phyloP scores from a whole-genome alignment of 257 asterid genomes.

The Catharanthus roseus region DNA sequence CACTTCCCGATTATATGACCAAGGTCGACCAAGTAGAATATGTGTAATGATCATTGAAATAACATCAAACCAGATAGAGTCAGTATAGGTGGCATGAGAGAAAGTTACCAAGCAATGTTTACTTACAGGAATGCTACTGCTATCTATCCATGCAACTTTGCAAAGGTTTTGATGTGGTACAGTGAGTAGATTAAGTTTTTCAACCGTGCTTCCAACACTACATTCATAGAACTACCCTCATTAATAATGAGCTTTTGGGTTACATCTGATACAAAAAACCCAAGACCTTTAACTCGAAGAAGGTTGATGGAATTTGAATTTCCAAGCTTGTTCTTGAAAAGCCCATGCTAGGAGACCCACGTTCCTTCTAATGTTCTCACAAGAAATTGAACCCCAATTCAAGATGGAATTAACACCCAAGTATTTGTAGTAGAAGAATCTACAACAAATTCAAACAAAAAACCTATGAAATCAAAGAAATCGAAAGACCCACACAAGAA shows the following conservation, averaged over 20 bases:
- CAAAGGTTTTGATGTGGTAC: not conserved
- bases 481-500: too few species aligned
- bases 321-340: too few species aligned
- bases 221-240: not conserved
- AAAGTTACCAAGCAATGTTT: not conserved
- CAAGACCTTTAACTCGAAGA: too few species aligned
- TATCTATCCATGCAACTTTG: not conserved
- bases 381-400: too few species aligned
- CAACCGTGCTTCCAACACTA: not conserved
- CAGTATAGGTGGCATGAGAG: not conserved
- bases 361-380: too few species aligned
- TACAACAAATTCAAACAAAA: too few species aligned
- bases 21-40: not conserved
- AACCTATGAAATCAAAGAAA: too few species aligned
- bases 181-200: not conserved
- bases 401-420: too few species aligned
- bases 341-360: too few species aligned
- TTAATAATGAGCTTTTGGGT: not conserved
- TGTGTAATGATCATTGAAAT: slow-evolving; percentile 1
- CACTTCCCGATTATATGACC: not conserved
- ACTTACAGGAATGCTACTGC: not conserved
- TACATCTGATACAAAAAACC: too few species aligned
- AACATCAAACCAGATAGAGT: not conserved
- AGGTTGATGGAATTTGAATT: too few species aligned
- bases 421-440: too few species aligned